Conservation (phyloP, 2,329 filamentous ascomycete genomes). For the Fusarium penzigii region DNA sequence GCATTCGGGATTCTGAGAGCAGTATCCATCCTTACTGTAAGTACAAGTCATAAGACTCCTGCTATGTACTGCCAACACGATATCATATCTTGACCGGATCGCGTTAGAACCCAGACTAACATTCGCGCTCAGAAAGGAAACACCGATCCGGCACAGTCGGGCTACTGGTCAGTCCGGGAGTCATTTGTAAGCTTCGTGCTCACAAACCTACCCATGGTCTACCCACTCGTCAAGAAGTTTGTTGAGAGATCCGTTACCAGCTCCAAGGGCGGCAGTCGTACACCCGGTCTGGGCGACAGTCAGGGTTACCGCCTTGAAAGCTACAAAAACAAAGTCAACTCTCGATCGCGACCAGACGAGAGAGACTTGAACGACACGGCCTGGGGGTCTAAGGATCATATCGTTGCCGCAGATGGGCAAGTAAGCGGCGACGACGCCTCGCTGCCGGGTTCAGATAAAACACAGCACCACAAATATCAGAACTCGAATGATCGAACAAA, state of each 20-base stretch:
- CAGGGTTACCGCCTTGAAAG: constrained; percentile 8
- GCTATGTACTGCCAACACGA: too few species aligned
- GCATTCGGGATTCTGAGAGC: constrained; percentile 3
- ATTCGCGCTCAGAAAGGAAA: constrained; percentile 7
- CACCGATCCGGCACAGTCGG: constrained; percentile 10
- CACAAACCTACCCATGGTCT: constrained; percentile 14
- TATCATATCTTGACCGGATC: too few species aligned
- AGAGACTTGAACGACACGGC: background rate
- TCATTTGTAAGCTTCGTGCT: constrained; percentile 13
- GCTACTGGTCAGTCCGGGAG: constrained; percentile 14
- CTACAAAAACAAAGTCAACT: background rate
- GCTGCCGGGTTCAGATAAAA: constrained; percentile 3
- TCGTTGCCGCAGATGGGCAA: constrained; percentile 1
- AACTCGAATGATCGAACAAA: background rate
- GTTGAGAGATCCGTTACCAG: constrained; percentile 5
- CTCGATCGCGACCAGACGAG: constrained; percentile 1
- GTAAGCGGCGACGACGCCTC: background rate
- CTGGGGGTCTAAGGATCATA: constrained; percentile 6
- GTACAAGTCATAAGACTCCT: too few species aligned
- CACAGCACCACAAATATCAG: background rate
- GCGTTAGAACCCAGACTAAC: background rate
- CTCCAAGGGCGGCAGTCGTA: constrained; percentile 4
- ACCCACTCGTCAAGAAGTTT: constrained; percentile 9
- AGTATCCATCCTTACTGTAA: constrained; percentile 4
- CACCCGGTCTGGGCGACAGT: constrained; percentile 3